These are phyloP conservation scores for Leucocoprinus birnbaumii DNA, from an alignment of 768 basidiomycete species.

Conservation along the genomic window DNA sequence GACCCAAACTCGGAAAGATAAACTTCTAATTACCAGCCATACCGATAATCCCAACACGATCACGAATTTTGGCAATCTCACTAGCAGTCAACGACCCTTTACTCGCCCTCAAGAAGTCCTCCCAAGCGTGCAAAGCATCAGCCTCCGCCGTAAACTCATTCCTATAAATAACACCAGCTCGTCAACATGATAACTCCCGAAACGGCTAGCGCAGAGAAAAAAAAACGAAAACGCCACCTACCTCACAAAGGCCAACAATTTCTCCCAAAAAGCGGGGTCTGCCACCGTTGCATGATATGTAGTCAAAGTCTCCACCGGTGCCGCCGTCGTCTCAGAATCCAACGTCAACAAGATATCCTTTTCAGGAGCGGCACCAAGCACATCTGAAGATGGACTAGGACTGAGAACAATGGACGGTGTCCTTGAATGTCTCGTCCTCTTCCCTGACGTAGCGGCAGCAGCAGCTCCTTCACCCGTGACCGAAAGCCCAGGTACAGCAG, in stretches of 20 bases:
- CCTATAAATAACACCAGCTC: constrained; percentile 29
- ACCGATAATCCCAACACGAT: constrained; percentile 80
- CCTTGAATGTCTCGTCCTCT: constrained; percentile 48
- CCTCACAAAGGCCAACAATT: constrained; percentile 63
- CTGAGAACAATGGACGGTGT: constrained; percentile 80
- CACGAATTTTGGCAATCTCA: constrained; percentile 91
- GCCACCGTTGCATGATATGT: constrained; percentile 71
- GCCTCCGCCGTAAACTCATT: constrained; percentile 57
- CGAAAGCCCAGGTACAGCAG: constrained; percentile 17
- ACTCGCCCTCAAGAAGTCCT: constrained; percentile 80
- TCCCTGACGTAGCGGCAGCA: too few species aligned
- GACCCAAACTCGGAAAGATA: too few species aligned
- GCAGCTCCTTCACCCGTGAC: constrained; percentile 21
- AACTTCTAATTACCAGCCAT: constrained; percentile 71
- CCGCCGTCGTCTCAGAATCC: constrained; percentile 40
- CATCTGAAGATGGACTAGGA: constrained; percentile 61
- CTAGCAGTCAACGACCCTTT: constrained; percentile 78
- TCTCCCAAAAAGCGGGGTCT: constrained; percentile 78
- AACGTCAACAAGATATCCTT: constrained; percentile 70
- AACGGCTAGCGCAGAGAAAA: background rate
- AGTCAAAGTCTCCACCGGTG: constrained; percentile 42
- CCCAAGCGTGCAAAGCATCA: constrained; percentile 76
- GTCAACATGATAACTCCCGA: background rate
- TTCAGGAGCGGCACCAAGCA: constrained; percentile 27
- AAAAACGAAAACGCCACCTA: constrained; percentile 30